Evolutionary conservation across 163 green algal genomes (phyloP), one percentile per base, ranked within the genome.

Genomic region (Scenedesmus sp.): DNA sequence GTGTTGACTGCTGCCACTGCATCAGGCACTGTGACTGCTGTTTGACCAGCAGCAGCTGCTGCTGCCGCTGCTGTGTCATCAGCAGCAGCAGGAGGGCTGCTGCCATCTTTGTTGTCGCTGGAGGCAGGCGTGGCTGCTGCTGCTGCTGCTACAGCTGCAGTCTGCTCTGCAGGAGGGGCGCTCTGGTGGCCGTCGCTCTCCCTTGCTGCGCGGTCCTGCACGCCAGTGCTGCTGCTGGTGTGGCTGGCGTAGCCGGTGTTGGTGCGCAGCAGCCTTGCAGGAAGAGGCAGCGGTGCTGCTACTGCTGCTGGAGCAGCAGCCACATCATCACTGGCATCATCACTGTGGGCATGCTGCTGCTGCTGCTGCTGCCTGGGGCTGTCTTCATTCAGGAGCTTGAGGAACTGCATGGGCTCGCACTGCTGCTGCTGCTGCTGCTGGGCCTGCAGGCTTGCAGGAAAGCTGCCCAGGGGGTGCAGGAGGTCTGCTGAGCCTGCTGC

Each of bases 401-500:
- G 66, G 15, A 54, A 81, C 64, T 66, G 73, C 7, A 34, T 57
- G 34, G 34, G 77, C 77, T 84, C 77, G 3, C 77, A 84, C 46
- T 59, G 34, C 77, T 26, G 59, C 57, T 88, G 82, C 18, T 56
- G 55, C 52, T 60, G 81, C 13, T 62, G 70, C 70, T 79, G 23
- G 70, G 70, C 70, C 70, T 79, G 70, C 70, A 79, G 23, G 70
- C 70, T 79, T 79, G 70, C 70, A 79, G 70, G 70, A 79, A 79
- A 79, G 23, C 70, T 79, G 70, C 23, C 70, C 20, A 79, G 5
- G 1, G 70, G 70, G 5, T 79, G 70, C 70, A 79, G 3, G 23
- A 79, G 70, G 70, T 52, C 6, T 46, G 23, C 70, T 79, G 70
- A 23, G 4, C 23, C 70, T 79, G 70, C 70, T 79, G 70, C 70